Conservation (phyloP, 2,329 filamentous ascomycete species). For the Paracorniculantispora psalliotae region DNA sequence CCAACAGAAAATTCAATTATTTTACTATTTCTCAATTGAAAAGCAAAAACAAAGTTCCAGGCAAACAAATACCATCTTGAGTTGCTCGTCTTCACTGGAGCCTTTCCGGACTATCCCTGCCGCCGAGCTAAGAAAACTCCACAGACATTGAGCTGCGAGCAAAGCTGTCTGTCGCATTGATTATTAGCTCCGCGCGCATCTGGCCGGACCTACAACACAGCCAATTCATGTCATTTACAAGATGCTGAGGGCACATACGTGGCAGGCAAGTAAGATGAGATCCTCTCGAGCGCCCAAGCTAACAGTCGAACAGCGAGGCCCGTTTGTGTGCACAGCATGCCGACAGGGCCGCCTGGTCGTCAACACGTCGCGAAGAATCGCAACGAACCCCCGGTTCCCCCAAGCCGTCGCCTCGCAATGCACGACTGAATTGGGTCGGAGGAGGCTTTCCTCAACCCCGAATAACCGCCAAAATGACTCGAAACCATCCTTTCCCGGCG, state of each 20-base stretch:
- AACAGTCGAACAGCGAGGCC: slow-evolving; percentile 17
- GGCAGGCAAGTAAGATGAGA: slow-evolving; percentile 30
- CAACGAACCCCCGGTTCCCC: not conserved
- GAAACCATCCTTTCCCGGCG: slow-evolving; percentile 21
- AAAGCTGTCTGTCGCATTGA: slow-evolving; percentile 9
- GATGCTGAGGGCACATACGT: slow-evolving; percentile 41
- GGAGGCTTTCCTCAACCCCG: slow-evolving; percentile 24
- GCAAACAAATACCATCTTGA: not conserved
- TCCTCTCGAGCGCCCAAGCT: not conserved
- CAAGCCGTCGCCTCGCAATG: not conserved
- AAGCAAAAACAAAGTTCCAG: not conserved
- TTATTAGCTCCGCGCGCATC: not conserved
- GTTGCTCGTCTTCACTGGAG: not conserved
- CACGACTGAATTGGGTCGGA: not conserved
- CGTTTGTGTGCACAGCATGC: slow-evolving; percentile 34
- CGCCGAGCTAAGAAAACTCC: slow-evolving; percentile 11
- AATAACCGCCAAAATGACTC: slow-evolving; percentile 18
- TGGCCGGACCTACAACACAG: slow-evolving; percentile 16
- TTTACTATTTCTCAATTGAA: not conserved
- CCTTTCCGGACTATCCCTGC: slow-evolving; percentile 12
- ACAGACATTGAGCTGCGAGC: not conserved
- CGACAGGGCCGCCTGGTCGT: not conserved
- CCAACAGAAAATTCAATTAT: not conserved
- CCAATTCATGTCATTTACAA: slow-evolving; percentile 8
- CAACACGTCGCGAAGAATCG: not conserved